Conservation (phyloP, 345 rosid species). For the Kandelia obovata region DNA sequence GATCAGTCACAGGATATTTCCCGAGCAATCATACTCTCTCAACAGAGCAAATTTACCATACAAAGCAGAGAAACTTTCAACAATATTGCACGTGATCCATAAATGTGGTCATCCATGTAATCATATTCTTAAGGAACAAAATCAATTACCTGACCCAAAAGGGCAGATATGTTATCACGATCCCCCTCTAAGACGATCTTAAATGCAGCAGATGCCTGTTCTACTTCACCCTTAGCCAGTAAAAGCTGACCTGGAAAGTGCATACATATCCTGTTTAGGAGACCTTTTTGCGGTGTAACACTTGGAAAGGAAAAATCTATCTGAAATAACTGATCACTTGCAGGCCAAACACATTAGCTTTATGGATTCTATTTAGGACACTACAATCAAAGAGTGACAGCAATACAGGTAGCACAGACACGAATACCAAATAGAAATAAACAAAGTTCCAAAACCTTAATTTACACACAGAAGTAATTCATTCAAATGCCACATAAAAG, state of each 20-base stretch:
- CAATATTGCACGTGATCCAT: not conserved
- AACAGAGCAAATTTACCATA: not conserved
- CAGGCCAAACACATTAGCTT: not conserved
- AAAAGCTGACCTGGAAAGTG: constrained; percentile 78
- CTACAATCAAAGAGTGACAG: not conserved
- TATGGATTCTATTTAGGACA: not conserved
- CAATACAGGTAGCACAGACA: not conserved
- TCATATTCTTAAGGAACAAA: not conserved
- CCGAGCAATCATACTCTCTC: not conserved
- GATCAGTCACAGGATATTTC: not conserved
- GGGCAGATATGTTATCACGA: constrained; percentile 84
- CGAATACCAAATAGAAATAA: not conserved
- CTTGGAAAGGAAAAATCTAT: not conserved
- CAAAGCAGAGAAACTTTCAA: constrained; percentile 5
- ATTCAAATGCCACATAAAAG: not conserved
- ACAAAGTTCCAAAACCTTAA: constrained; percentile 7
- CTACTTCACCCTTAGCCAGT: constrained; percentile 90
- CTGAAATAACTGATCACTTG: not conserved
- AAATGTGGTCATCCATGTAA: constrained; percentile 9
- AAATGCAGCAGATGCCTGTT: constrained; percentile 87
- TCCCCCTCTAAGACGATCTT: constrained; percentile 76
- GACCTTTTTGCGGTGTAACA: not conserved
- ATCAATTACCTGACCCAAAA: constrained; percentile 81
- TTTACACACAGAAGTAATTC: not conserved
- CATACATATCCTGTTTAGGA: constrained; percentile 11